Evolutionary conservation across 2,329 filamentous ascomycete genomes (phyloP), one percentile per base, ranked within the genome.

Genomic region (Magnaporthiopsis incrustans): DNA sequence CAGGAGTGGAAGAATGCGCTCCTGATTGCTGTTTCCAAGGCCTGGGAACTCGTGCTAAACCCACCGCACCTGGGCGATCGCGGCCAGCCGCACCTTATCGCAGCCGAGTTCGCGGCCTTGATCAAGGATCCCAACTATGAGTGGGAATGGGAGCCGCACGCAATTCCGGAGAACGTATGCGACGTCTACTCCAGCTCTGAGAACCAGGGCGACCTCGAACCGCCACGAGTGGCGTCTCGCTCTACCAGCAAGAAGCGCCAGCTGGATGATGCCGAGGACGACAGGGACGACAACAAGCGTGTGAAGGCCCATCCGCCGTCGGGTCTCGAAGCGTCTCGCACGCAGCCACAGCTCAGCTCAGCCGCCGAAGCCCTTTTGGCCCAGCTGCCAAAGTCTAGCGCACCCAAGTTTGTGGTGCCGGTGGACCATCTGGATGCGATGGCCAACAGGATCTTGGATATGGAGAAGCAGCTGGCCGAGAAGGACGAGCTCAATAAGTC

Each of bases 81-180:
- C 70, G 68, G 8, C 44, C 77, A 80, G 61, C 81, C 82, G 0
- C 75, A 82, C 64, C 73, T 80, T 44, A 73, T 79, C 22, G 83
- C 83, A 10, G 71, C 75, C 53, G 69, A 75, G 0, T 85, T 86
- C 68, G 73, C 77, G 22, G 74, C 77, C 32, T 79, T 79, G 62
- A 69, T 85, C 14, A 77, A 78, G 61, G 75, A 68, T 64, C 76
- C 69, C 57, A 76, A 68, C 59, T 70, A 67, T 53, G 73, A 73
- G 11, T 74, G 84, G 56, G 70, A 73, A 5, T 86, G 80, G 79
- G 77, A 79, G 18, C 77, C 81, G 2, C 75, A 79, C 11, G 66
- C 73, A 3, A 70, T 86, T 2, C 82, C 83, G 0, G 77, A 79
- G 1, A 73, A 78, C 0, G 75, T 85, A 3, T 77, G 85, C 27